Base-by-base conservation (phyloP, 805 yeast genomes). In the Saturnispora zaruensis region DNA sequence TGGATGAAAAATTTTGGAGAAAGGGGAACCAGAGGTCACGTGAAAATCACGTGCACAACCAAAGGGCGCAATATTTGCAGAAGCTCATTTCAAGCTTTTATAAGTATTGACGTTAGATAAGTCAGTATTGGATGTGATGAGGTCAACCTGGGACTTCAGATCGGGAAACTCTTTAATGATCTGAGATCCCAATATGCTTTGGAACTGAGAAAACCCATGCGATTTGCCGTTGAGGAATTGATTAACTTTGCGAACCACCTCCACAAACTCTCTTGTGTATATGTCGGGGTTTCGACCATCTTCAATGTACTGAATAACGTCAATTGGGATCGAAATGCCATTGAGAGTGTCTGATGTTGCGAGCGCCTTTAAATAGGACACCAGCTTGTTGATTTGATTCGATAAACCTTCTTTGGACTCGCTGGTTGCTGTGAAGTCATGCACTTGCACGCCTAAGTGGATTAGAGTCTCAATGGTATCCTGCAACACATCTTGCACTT, bases 211-310 rank as follows among this genome's bases (percentile, higher is more conserved):
- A 30, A 62, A 61, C 3, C 89, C 96, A 41, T 69, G 60, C 77
- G 87, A 79, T 64, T 87, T 87, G 4, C 96, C 98, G 60, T 88
- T 78, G 49, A 93, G 73, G 56, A 83, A 80, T 60, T 95, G 96
- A 61, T 93, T 93, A 42, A 89, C 81, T 58, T 87, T 82, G 37
- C 89, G 82, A n/a, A 93, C 84, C 33, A 91, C 87, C 63, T 93
- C 99, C 14, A 91, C 87, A 67, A 93, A 93, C 68, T 93, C 99
- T 63, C 99, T 77, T 0, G 98, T 89, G 66, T 93, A 93, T 37
- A 93, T 89, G 62, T 93, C 98, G 0, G 99, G 98, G 62, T 93
- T 93, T 57, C 99, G 74, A 2, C 99, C 99, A 60, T 88, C 95
- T 62, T 93, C 98, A 36, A 93, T 87, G 61, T 93, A 93, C 54